phyloP scores from a whole-genome alignment of 371 early-diverging fungal species.

The Syncephalastrum sp. region DNA sequence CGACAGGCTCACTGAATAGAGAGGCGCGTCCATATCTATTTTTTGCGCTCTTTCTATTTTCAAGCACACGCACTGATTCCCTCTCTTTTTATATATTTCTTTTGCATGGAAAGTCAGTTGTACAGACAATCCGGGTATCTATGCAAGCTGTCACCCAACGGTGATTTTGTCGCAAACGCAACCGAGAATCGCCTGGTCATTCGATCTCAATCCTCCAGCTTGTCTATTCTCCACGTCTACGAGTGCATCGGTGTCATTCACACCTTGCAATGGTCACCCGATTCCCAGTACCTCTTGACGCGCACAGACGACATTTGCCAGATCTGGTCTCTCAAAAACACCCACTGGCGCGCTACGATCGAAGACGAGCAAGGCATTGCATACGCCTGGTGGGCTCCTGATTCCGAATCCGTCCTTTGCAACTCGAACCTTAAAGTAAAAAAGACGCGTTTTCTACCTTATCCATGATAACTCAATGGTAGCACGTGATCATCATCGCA shows the following conservation, averaged over 20 bases:
- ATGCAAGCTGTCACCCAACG: slow-evolving; percentile 66
- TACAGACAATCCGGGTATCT: slow-evolving; percentile 67
- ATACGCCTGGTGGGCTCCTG: slow-evolving; percentile 62
- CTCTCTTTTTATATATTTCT: too few relatives aligned
- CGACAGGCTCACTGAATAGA: too few relatives aligned
- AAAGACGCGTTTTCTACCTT: neutral
- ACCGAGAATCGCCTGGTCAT: slow-evolving; percentile 73
- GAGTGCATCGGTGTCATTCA: slow-evolving; percentile 49
- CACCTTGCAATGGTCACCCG: slow-evolving; percentile 67
- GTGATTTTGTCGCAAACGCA: slow-evolving; percentile 65
- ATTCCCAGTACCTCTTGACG: slow-evolving; percentile 59
- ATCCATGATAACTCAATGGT: neutral
- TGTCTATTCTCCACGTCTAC: slow-evolving; percentile 64
- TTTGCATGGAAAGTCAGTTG: slow-evolving; percentile 33
- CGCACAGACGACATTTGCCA: slow-evolving; percentile 59
- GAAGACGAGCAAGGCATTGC: slow-evolving; percentile 62
- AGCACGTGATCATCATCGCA: slow-evolving; percentile 16
- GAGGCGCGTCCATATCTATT: too few relatives aligned
- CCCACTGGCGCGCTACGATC: slow-evolving; percentile 63
- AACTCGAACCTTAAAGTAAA: slow-evolving; percentile 69
- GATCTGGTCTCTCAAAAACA: slow-evolving; percentile 62
- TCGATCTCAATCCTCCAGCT: slow-evolving; percentile 41
- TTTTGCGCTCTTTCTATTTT: too few relatives aligned
- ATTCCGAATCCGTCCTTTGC: slow-evolving; percentile 60
- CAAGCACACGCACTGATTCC: too few relatives aligned